Conservation (phyloP, 208 protist genomes). For the Leishmania tropica region DNA sequence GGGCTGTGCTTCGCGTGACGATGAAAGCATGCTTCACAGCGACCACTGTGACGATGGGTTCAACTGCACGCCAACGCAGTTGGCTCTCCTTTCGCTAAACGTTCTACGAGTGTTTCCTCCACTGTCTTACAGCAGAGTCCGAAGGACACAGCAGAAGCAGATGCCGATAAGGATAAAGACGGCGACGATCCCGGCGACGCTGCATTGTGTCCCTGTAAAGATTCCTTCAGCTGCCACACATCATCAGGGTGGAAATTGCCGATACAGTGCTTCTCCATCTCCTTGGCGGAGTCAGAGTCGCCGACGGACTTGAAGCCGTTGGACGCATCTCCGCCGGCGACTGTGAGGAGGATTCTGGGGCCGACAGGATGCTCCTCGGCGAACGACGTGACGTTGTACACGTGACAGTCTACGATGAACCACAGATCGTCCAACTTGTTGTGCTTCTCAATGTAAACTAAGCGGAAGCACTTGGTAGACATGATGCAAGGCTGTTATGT, state of each 20-base stretch:
- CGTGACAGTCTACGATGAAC: constrained; percentile 81
- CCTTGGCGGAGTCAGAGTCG: constrained; percentile 66
- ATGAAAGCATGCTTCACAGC: not conserved
- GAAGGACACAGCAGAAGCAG: constrained; percentile 39
- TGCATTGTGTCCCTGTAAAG: constrained; percentile 31
- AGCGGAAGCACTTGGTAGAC: constrained; percentile 40
- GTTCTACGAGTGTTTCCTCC: not conserved
- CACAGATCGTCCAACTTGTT: constrained; percentile 69
- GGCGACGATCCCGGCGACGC: constrained; percentile 24
- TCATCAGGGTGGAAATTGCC: constrained; percentile 68
- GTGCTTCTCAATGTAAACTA: constrained; percentile 68
- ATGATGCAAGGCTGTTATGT: not conserved
- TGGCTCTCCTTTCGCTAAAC: too few relatives aligned
- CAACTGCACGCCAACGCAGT: not conserved
- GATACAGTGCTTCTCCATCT: constrained; percentile 78
- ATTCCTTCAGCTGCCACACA: constrained; percentile 23
- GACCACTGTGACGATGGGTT: not conserved
- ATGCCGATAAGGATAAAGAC: constrained; percentile 40
- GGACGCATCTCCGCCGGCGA: constrained; percentile 77
- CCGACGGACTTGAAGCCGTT: constrained; percentile 82
- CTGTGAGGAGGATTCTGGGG: constrained; percentile 68
- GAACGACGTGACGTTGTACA: constrained; percentile 83
- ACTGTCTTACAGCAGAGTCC: constrained; percentile 15
- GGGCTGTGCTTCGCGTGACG: too few relatives aligned
- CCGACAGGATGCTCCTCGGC: constrained; percentile 85